A percentile compares a stretch with the other conserved stretches of the same genome.
These are phyloP conservation scores for Naematelia encephala DNA, from an alignment of 768 basidiomycete species.

Conservation along the genomic window DNA sequence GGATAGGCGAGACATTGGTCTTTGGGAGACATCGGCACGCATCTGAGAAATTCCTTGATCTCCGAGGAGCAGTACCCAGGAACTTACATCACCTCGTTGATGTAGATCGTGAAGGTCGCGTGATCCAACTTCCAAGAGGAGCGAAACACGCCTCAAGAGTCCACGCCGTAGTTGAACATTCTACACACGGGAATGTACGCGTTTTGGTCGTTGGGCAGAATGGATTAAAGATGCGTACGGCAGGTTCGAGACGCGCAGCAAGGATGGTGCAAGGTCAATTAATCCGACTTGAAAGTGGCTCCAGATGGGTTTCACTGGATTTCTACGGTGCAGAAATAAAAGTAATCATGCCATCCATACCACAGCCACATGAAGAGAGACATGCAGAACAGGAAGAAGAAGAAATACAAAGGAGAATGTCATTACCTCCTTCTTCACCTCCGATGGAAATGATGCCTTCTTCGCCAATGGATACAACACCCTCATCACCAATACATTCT, in stretches of 20 bases:
- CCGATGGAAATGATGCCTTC: background rate
- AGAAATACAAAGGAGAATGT: background rate
- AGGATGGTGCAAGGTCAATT: slow-evolving; percentile 10
- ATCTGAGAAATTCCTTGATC: slow-evolving; percentile 5
- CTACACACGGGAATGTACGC: slow-evolving; percentile 13
- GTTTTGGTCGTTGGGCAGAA: slow-evolving; percentile 41
- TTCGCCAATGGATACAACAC: background rate
- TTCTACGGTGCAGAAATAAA: background rate
- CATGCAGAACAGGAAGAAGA: background rate
- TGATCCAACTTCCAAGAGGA: slow-evolving; percentile 27
- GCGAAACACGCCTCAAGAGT: slow-evolving; percentile 42
- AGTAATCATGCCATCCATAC: background rate
- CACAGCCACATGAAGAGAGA: background rate
- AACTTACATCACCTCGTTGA: slow-evolving; percentile 4
- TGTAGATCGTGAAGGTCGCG: background rate
- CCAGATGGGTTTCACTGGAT: slow-evolving; percentile 1
- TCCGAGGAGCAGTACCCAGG: background rate
- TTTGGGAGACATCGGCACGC: slow-evolving; percentile 37
- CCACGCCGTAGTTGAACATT: slow-evolving; percentile 34
- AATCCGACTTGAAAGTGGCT: no score
- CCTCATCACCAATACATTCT: background rate
- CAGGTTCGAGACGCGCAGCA: slow-evolving; percentile 4
- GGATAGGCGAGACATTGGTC: slow-evolving; percentile 19
- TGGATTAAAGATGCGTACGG: slow-evolving; percentile 24
- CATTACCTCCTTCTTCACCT: background rate